phyloP scores from a whole-genome alignment of 805 yeast species.

The Zygotorulaspora danielsina region DNA sequence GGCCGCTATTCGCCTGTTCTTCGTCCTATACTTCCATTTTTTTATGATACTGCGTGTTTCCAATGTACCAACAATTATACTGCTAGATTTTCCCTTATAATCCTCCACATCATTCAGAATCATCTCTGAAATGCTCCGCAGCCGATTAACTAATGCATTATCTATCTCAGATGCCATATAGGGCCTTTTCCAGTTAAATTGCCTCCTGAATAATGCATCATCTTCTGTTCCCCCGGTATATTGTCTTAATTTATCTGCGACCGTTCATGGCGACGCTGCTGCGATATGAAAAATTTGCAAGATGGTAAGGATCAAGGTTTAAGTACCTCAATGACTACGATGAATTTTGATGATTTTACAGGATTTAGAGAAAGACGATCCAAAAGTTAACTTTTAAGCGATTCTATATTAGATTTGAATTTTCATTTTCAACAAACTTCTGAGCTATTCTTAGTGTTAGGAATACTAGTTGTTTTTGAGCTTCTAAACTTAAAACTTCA shows the following conservation, averaged over 20 bases:
- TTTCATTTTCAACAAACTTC: background rate
- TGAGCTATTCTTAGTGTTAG: background rate
- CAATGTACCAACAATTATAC: slow-evolving; percentile 1
- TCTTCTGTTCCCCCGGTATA: background rate
- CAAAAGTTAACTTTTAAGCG: slow-evolving; percentile 1
- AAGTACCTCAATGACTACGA: slow-evolving; percentile 2
- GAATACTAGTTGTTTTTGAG: background rate
- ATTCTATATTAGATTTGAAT: background rate
- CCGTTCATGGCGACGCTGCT: slow-evolving; percentile 2
- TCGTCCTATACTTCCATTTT: slow-evolving; percentile 18
- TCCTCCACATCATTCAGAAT: background rate
- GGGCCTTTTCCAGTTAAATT: too few relatives aligned
- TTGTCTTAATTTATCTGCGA: too few relatives aligned
- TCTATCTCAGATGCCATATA: too few relatives aligned
- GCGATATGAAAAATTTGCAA: slow-evolving; percentile 1
- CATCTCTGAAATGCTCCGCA: too few relatives aligned
- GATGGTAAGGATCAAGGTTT: background rate
- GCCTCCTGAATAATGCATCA: too few relatives aligned
- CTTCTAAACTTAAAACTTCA: background rate
- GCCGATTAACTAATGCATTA: too few relatives aligned
- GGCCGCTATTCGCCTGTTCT: slow-evolving; percentile 1
- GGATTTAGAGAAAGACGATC: slow-evolving; percentile 1
- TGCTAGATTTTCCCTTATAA: background rate
- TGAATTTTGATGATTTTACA: background rate
- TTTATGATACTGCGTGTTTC: slow-evolving; percentile 7